Conservation (phyloP, 2,329 filamentous ascomycete genomes). For the Fusarium fracticaudum region DNA sequence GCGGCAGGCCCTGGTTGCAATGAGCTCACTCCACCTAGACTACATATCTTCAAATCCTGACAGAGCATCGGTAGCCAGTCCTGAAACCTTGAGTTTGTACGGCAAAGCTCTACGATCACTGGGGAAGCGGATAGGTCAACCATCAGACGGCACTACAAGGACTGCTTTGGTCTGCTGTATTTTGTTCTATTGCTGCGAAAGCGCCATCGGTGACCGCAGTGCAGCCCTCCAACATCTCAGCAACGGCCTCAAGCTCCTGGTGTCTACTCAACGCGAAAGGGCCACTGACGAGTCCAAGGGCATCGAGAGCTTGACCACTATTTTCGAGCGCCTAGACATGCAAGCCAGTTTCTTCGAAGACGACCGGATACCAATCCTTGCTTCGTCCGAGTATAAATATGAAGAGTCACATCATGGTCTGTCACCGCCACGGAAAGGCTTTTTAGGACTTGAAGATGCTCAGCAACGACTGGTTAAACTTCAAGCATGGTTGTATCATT, state of each 20-base stretch:
- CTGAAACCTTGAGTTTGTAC: background rate
- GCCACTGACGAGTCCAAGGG: background rate
- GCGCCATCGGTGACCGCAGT: background rate
- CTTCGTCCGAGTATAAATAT: background rate
- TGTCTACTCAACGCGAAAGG: background rate
- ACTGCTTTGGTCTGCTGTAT: constrained; percentile 5
- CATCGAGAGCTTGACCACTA: background rate
- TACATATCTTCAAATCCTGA: background rate
- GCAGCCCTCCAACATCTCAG: constrained; percentile 5
- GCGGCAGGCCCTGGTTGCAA: constrained; percentile 7
- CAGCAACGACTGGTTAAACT: constrained; percentile 15
- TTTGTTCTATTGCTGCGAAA: constrained; percentile 17
- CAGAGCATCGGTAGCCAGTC: background rate
- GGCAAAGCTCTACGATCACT: background rate
- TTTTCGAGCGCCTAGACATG: constrained; percentile 22
- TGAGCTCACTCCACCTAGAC: constrained; percentile 14
- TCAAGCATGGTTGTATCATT: constrained; percentile 23
- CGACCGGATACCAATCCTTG: constrained; percentile 12
- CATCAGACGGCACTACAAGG: background rate
- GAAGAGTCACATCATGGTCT: background rate
- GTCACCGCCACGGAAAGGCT: background rate
- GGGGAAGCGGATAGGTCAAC: background rate
- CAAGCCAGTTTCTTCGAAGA: constrained; percentile 34
- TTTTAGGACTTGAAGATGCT: background rate
- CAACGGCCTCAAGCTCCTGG: background rate